These are phyloP conservation scores for Salix arbutifolia DNA, from an alignment of 345 rosid genomes.

Conservation along the genomic window DNA sequence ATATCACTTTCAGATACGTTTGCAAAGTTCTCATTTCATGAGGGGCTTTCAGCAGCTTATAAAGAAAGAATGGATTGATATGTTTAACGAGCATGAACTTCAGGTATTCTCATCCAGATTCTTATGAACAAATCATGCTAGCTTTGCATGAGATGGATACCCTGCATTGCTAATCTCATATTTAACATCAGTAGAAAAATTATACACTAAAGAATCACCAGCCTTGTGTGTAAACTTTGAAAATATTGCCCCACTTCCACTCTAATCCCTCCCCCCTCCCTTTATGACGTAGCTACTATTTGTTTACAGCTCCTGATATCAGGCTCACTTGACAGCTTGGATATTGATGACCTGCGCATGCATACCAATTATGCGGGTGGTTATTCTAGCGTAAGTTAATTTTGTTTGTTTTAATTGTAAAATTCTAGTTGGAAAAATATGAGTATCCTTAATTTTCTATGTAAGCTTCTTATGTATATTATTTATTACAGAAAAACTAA, in stretches of 20 bases:
- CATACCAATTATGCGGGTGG: constrained; percentile 89
- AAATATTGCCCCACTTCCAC: neutral
- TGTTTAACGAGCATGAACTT: constrained; percentile 97
- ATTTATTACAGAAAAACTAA: neutral
- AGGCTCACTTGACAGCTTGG: constrained; percentile 95
- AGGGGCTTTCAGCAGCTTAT: constrained; percentile 96
- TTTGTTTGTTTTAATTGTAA: neutral
- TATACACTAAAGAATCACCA: neutral
- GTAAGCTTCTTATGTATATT: neutral
- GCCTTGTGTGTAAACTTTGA: neutral
- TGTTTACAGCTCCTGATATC: constrained; percentile 82
- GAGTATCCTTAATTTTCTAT: neutral
- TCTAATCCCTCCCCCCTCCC: neutral
- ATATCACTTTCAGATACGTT: constrained; percentile 66
- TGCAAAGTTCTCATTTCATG: constrained; percentile 85
- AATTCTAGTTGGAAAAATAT: neutral
- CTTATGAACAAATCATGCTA: neutral
- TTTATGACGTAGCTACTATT: constrained; percentile 8
- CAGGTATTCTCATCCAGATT: constrained; percentile 50
- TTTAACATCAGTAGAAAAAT: neutral
- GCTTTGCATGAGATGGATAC: neutral
- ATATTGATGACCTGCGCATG: constrained; percentile 80
- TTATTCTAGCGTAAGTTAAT: constrained; percentile 61
- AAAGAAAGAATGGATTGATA: constrained; percentile 89
- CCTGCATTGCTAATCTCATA: neutral